Conservation (phyloP, 73 alveolate genomes). For the Paramecium bursaria region DNA sequence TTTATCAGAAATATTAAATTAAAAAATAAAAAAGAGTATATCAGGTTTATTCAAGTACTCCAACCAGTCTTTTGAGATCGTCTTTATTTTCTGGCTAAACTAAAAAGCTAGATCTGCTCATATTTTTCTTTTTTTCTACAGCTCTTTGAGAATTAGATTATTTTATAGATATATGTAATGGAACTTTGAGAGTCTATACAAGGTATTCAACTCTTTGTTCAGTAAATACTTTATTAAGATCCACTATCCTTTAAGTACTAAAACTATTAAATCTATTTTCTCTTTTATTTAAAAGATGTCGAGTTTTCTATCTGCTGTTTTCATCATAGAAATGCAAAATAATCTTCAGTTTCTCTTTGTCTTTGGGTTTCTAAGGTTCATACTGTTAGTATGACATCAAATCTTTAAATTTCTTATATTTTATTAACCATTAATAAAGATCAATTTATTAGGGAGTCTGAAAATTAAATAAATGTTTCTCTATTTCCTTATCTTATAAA, state of each 20-base stretch:
- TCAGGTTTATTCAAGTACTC: too few species aligned
- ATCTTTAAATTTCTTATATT: slow-evolving; percentile 27
- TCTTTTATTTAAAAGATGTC: slow-evolving; percentile 2
- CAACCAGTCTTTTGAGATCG: too few species aligned
- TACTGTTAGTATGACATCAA: neutral
- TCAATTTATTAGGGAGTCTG: slow-evolving; percentile 1
- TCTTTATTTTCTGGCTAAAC: too few species aligned
- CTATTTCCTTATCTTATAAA: slow-evolving; percentile 40
- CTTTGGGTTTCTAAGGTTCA: neutral
- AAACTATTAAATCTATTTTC: slow-evolving; percentile 25
- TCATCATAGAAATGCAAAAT: slow-evolving; percentile 55
- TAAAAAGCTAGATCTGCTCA: too few species aligned
- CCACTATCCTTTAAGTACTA: neutral
- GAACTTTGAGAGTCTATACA: neutral
- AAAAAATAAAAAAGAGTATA: too few species aligned
- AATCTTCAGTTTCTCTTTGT: slow-evolving; percentile 25
- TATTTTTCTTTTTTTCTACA: too few species aligned
- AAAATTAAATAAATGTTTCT: slow-evolving; percentile 10
- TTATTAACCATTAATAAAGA: slow-evolving; percentile 27
- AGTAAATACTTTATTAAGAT: slow-evolving; percentile 28
- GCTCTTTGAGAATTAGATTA: too few species aligned
- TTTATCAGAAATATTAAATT: slow-evolving; percentile 70
- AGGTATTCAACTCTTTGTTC: slow-evolving; percentile 1
- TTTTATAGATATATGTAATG: too few species aligned
- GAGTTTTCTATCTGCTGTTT: slow-evolving; percentile 11